Base-by-base conservation (phyloP, 805 yeast genomes). In the Isabelozyma heimii region DNA sequence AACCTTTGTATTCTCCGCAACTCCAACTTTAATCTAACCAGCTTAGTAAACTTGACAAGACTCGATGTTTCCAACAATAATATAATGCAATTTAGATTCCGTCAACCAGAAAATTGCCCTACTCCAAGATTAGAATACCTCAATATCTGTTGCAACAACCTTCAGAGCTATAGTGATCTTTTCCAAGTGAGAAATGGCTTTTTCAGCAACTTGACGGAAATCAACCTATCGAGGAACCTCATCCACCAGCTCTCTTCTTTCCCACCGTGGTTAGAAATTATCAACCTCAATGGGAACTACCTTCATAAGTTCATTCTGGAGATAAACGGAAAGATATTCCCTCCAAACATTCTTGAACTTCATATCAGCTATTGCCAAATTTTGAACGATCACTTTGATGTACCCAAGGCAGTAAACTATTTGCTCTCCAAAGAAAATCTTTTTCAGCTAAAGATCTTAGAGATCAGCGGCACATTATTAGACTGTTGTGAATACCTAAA, bases 221-320 rank as follows among this genome's bases (percentile, higher is more conserved):
- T 68, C n/a, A 60, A 67, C 43, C 45, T 67, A 17, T 60, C 69
- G 2, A 52, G 62, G 50, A 66, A 66, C 42, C 42, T 60, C 35
- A 47, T 66, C 16, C 46, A 56, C 8, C 40, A 42, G 5, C 46
- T 63, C 4, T 17, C 53, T 1, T 39, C 40, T 14, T 56, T 63
- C 43, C 62, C 64, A 1, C 13, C 16, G 2, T 16, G 41, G 3
- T 42, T 62, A 17, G 45, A 38, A n/a, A 30, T 12, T 7, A 54
- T 66, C 17, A 54, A 58, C 30, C 52, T 66, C 41, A 45, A 54
- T 4, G 63, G 68, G 8, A 66, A 66, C 43, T 53, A 55, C 42
- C 42, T 62, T 7, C 24, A 20, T 20, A 20, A 20, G 24, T 20
- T 20, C 24, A 20, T 20, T 6, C 24, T 20, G 24, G 24, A 20